These are phyloP conservation scores for Beauveria pseudobassiana DNA, from an alignment of 2,329 filamentous ascomycete species.

Conservation along the genomic window DNA sequence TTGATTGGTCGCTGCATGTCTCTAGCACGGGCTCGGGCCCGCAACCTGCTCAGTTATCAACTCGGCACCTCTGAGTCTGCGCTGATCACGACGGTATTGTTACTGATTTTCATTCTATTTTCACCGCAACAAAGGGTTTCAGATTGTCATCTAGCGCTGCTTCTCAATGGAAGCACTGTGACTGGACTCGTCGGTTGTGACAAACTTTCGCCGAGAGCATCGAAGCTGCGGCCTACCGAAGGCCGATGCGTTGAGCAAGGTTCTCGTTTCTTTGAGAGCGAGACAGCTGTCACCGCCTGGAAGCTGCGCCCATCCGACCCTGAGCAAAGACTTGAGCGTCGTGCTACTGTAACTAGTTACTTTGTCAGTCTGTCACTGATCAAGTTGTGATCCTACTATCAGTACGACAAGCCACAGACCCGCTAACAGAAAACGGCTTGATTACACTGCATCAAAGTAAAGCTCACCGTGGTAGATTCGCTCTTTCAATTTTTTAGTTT, in stretches of 20 bases:
- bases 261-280: not conserved
- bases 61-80: not conserved
- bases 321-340: too few species aligned
- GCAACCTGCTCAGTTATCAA: not conserved
- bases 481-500: too few species aligned
- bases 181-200: not conserved
- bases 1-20: constrained; percentile 9
- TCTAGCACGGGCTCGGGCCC: constrained; percentile 1
- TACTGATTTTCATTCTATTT: not conserved
- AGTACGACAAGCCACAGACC: not conserved
- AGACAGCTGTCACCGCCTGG: too few species aligned
- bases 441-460: too few species aligned
- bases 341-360: not conserved
- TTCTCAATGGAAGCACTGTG: not conserved
- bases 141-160: not conserved
- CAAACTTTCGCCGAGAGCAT: not conserved
- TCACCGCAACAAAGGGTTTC: not conserved
- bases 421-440: not conserved
- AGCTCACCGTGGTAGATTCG: too few species aligned
- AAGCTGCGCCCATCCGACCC: too few species aligned
- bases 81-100: not conserved
- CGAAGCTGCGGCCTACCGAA: not conserved
- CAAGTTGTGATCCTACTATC: too few species aligned
- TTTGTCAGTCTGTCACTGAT: not conserved
- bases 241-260: not conserved